A percentile compares a stretch with the other conserved stretches of the same genome.
Conservation (phyloP, 306 rosid species). For the Malus fusca region DNA sequence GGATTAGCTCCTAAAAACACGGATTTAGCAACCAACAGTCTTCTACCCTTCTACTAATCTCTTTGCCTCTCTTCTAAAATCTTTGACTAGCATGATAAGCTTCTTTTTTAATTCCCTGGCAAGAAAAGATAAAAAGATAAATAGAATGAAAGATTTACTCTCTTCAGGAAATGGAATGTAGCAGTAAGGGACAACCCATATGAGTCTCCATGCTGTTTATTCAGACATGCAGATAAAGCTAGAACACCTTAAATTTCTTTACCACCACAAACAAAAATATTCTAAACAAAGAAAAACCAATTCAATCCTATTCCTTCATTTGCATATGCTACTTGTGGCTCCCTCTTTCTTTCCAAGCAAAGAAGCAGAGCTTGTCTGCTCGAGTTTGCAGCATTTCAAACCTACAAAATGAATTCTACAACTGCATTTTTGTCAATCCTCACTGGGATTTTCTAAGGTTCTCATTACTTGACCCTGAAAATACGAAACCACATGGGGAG, state of each 20-base stretch:
- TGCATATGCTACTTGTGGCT: not conserved
- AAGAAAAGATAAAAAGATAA: not conserved
- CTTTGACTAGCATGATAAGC: not conserved
- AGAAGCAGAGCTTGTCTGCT: slow-evolving; percentile 31
- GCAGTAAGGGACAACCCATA: slow-evolving; percentile 44
- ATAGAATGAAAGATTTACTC: not conserved
- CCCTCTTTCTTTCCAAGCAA: not conserved
- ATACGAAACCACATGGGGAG: slow-evolving; percentile 53
- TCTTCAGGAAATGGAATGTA: not conserved
- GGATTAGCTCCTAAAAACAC: not conserved
- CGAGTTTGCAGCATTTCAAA: slow-evolving; percentile 21
- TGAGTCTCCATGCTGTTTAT: slow-evolving; percentile 36
- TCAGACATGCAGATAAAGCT: slow-evolving; percentile 13
- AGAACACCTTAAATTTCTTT: slow-evolving; percentile 19
- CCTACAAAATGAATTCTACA: slow-evolving; percentile 34
- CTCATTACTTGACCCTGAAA: slow-evolving; percentile 34
- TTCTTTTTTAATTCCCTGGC: not conserved
- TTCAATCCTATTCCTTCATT: not conserved
- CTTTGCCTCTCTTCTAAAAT: not conserved
- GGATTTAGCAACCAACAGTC: not conserved
- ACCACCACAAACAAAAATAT: slow-evolving; percentile 20
- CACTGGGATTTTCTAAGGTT: slow-evolving; percentile 29
- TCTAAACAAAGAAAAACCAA: slow-evolving; percentile 1
- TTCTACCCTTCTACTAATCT: not conserved
- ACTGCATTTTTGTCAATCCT: slow-evolving; percentile 30